Evolutionary conservation across 805 yeast genomes (phyloP).

Genomic region (Wickerhamomyces sydowiorum): DNA sequence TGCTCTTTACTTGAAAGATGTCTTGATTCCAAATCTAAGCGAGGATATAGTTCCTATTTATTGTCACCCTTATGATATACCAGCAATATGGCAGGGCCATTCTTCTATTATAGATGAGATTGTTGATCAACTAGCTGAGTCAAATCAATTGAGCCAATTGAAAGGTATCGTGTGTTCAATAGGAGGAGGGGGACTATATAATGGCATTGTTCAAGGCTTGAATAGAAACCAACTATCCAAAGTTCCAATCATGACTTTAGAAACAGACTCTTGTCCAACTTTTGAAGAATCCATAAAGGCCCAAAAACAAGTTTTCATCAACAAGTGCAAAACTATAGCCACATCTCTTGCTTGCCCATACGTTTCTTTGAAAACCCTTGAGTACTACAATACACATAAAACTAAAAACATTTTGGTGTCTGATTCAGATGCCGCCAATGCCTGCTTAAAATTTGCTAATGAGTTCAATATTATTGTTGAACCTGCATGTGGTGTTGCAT

Average conservation of each 20-base stretch:
- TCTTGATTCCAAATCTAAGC: slow-evolving; percentile 21
- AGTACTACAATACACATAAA: slow-evolving; percentile 35
- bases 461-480: slow-evolving; percentile 51
- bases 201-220: slow-evolving; percentile 44
- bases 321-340: slow-evolving; percentile 49
- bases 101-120: slow-evolving; percentile 42
- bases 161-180: slow-evolving; percentile 48
- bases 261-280: slow-evolving; percentile 60
- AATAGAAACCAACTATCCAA: slow-evolving; percentile 27
- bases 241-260: slow-evolving; percentile 44
- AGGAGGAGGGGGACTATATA: slow-evolving; percentile 55
- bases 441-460: slow-evolving; percentile 43
- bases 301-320: slow-evolving; percentile 36
- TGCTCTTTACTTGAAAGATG: slow-evolving; percentile 33
- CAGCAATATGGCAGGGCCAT: slow-evolving; percentile 51
- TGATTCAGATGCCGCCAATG: slow-evolving; percentile 51
- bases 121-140: slow-evolving; percentile 20
- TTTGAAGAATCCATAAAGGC: slow-evolving; percentile 44
- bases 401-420: slow-evolving; percentile 38
- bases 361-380: slow-evolving; percentile 45
- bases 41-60: slow-evolving; percentile 32
- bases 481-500: slow-evolving; percentile 72
- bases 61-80: slow-evolving; percentile 51
- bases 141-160: slow-evolving; percentile 21
- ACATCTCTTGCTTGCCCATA: slow-evolving; percentile 58